Evolutionary conservation across 352 stramenopile genomes (phyloP).

Genomic region (Thraustochytrium sp.): DNA sequence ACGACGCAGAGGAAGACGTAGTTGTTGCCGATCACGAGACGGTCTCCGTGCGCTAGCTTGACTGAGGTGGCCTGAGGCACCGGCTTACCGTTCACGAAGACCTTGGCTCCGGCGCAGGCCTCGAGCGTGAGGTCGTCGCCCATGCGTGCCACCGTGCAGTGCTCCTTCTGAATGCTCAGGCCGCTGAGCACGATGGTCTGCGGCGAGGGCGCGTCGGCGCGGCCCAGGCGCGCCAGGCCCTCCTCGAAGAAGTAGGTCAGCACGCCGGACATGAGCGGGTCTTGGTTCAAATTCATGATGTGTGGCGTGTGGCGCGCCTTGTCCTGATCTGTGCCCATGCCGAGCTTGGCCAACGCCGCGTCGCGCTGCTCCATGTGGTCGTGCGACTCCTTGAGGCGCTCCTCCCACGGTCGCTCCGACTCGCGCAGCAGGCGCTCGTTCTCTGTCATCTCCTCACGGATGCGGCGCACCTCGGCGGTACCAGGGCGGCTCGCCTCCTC

Average conservation of each 20-base stretch:
- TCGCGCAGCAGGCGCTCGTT: slow-evolving; percentile 72
- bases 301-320: slow-evolving; percentile 54
- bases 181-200: slow-evolving; percentile 70
- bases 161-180: slow-evolving; percentile 68
- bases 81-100: slow-evolving; percentile 65
- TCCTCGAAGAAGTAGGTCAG: slow-evolving; percentile 67
- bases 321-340: slow-evolving; percentile 48
- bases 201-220: slow-evolving; percentile 60
- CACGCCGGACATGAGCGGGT: slow-evolving; percentile 73
- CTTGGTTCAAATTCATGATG: slow-evolving; percentile 74
- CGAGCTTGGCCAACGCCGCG: slow-evolving; percentile 55
- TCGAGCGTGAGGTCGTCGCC: slow-evolving; percentile 5
- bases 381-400: slow-evolving; percentile 56
- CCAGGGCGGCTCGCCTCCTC: slow-evolving; percentile 61
- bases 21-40: slow-evolving; percentile 47
- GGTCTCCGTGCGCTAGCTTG: slow-evolving; percentile 33
- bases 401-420: slow-evolving; percentile 60
- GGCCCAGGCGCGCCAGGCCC: slow-evolving; percentile 56
- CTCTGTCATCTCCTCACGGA: slow-evolving; percentile 62
- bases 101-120: neutral
- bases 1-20: slow-evolving; percentile 45
- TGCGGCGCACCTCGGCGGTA: slow-evolving; percentile 43
- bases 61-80: slow-evolving; percentile 48
- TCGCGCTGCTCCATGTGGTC: neutral
- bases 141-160: slow-evolving; percentile 52